Evolutionary conservation across 805 yeast genomes (phyloP).

Genomic region (Metschnikowia proteae): DNA sequence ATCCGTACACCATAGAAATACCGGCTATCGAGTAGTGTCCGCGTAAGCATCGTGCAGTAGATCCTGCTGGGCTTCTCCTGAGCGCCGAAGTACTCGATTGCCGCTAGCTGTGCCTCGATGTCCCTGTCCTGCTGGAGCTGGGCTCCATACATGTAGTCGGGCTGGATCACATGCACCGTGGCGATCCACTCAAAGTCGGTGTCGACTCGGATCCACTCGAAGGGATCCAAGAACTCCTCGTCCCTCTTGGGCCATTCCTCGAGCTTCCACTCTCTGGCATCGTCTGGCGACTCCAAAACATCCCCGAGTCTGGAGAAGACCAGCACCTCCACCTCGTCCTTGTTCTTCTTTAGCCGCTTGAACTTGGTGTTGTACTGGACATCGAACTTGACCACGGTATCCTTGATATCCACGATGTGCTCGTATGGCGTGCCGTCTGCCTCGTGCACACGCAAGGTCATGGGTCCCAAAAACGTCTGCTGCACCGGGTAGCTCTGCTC

Average conservation of each 20-base stretch:
- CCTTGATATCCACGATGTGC: constrained; percentile 90
- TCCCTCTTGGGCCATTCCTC: constrained; percentile 68
- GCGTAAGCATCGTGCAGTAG: constrained; percentile 70
- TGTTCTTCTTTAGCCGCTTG: constrained; percentile 68
- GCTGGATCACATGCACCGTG: constrained; percentile 73
- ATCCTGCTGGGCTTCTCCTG: constrained; percentile 53
- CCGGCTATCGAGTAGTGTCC: constrained; percentile 79
- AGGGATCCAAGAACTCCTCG: constrained; percentile 79
- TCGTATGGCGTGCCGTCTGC: constrained; percentile 99
- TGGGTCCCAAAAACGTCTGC: constrained; percentile 81
- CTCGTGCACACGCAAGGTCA: constrained; percentile 95
- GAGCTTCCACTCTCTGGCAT: constrained; percentile 67
- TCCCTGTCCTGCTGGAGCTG: constrained; percentile 94
- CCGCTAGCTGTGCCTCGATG: constrained; percentile 90
- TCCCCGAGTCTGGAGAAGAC: constrained; percentile 67
- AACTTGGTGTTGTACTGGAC: constrained; percentile 94
- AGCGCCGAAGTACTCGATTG: constrained; percentile 68
- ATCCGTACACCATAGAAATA: constrained; percentile 86
- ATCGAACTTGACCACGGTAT: constrained; percentile 79
- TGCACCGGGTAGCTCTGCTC: constrained; percentile 40
- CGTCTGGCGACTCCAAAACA: constrained; percentile 57
- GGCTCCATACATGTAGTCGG: constrained; percentile 92
- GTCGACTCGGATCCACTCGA: constrained; percentile 97
- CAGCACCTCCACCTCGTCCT: constrained; percentile 38
- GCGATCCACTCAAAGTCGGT: constrained; percentile 98